Evolutionary conservation across 768 basidiomycete species (phyloP), one percentile per base, ranked within the genome.

Genomic region (Cubamyces lactineus): DNA sequence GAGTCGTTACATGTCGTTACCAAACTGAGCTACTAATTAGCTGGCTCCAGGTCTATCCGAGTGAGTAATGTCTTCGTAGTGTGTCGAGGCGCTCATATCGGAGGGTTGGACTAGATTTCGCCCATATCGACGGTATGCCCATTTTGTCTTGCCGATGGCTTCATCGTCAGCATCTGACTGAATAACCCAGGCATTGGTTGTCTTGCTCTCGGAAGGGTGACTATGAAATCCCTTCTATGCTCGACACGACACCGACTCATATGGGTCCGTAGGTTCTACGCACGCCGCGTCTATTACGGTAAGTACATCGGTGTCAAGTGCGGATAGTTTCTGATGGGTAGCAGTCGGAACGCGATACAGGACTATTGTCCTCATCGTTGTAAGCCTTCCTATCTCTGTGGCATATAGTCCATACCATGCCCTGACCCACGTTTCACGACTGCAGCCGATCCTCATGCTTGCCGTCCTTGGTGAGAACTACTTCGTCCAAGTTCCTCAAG

Each of bases 231-330:
- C 3, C 28, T 7, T 7, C 28, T 41, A 19, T 2, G 2, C 12
- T 4, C 21, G 2, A 34, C 7, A 19, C 26, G 1, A 6, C 13
- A 6, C 8, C 15, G 5, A 23, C 26, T 46, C 13, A 59, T 8
- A 2, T 30, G 28, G 8, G 3, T 8, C 3, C 38, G 1, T 12
- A 61, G 60, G 7, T 61, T 56, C 53, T 61, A 51, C 30, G 43
- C 54, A 5, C 60, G 60, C 9, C 34, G 60, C 2, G 54, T 61
- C 3, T 61, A 56, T 24, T 39, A 56, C 15, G 43, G 60, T 61
- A 23, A 38, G 53, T 48, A 12, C 23, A 45, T 13, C 2, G 5
- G 24, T 39, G 5, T 3, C 3, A 6, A 19, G 12, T 17, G 28
- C 1, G 28, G 8, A 11, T 34, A 24, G 19, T 17, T n/a, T 9